Evolutionary conservation across 2,329 filamentous ascomycete genomes (phyloP), one percentile per base, ranked within the genome.

Genomic region (Cercospora janseana): DNA sequence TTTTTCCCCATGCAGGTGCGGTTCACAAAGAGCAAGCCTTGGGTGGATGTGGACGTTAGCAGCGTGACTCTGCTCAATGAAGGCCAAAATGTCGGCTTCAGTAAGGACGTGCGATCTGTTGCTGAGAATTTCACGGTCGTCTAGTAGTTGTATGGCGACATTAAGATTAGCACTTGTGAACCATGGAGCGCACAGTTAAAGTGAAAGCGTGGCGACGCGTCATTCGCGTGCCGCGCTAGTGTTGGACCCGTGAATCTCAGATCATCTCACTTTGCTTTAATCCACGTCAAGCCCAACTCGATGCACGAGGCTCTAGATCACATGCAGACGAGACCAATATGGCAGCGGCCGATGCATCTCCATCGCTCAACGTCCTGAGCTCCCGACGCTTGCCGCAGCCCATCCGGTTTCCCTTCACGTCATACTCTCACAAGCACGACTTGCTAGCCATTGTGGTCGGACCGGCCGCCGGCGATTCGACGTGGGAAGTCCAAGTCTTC

Each of bases 1-100:
- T 97, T 97, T 75, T 98, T 98, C 83, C 93, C 93, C 1, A 97
- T 98, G 91, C 86, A 81, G 46, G 84, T 97, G 54, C 81, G 84
- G 47, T 98, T 98, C 72, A 85, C 82, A 57, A 96, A 95, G 79
- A 80, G 82, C 32, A 82, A 79, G 51, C 92, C 93, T 21, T 95
- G 88, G 69, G 80, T 97, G 43, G 89, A 96, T 63, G 88, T 98
- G 57, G 90, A 96, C 74, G 92, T 97, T 77, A 85, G 86, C 80
- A 56, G 82, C 37, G 86, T 92, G 18, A 80, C 80, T 20, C 72
- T 93, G 60, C 64, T 91, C 49, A 87, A 88, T 58, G 81, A 87
- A 75, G 80, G 83, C 58, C 86, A 92, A 68, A 83, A 88, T 43
- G 85, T 94, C 46, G 82, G 83, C 15, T 94, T 90, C 72, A 87